A percentile compares a stretch with the other conserved stretches of the same genome.
phyloP scores from a whole-genome alignment of 2,329 filamentous ascomycete genomes.

The Teratosphaeria destructans region DNA sequence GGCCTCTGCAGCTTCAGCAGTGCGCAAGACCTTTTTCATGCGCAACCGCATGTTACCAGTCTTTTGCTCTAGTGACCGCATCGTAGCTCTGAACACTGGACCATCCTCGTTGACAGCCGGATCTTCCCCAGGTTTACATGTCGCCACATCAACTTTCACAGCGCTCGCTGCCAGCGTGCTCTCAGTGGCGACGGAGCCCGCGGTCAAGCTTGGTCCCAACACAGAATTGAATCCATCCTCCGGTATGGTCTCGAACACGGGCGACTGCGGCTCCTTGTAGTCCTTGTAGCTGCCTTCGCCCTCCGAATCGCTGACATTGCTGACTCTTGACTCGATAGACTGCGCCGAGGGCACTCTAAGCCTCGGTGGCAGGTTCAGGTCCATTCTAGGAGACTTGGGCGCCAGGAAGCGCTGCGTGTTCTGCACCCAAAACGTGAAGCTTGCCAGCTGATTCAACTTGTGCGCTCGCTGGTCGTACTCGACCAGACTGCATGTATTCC shows the following conservation, averaged over 20 bases:
- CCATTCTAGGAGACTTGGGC: slow-evolving; percentile 54
- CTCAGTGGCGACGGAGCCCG: slow-evolving; percentile 22
- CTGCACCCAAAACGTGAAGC: slow-evolving; percentile 91
- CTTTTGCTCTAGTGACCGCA: slow-evolving; percentile 93
- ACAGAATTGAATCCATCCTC: slow-evolving; percentile 36
- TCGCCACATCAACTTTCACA: slow-evolving; percentile 79
- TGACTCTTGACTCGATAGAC: slow-evolving; percentile 73
- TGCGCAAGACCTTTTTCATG: slow-evolving; percentile 93
- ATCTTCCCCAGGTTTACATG: slow-evolving; percentile 76
- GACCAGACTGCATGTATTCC: slow-evolving; percentile 92
- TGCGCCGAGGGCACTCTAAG: slow-evolving; percentile 78
- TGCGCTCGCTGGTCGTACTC: slow-evolving; percentile 95
- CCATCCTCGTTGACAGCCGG: slow-evolving; percentile 80
- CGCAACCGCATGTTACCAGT: slow-evolving; percentile 86
- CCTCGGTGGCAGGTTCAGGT: slow-evolving; percentile 41
- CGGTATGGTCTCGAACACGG: slow-evolving; percentile 37
- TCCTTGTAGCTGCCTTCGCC: slow-evolving; percentile 31
- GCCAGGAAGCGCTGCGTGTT: slow-evolving; percentile 37
- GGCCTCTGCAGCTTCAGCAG: slow-evolving; percentile 76
- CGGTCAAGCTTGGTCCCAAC: slow-evolving; percentile 30
- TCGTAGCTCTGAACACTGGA: slow-evolving; percentile 88
- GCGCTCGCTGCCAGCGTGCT: background rate
- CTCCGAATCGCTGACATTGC: slow-evolving; percentile 57
- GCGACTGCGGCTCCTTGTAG: slow-evolving; percentile 36
- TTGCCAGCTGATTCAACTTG: slow-evolving; percentile 74